phyloP scores from a whole-genome alignment of 805 yeast species.

The Candida tallmaniae region DNA sequence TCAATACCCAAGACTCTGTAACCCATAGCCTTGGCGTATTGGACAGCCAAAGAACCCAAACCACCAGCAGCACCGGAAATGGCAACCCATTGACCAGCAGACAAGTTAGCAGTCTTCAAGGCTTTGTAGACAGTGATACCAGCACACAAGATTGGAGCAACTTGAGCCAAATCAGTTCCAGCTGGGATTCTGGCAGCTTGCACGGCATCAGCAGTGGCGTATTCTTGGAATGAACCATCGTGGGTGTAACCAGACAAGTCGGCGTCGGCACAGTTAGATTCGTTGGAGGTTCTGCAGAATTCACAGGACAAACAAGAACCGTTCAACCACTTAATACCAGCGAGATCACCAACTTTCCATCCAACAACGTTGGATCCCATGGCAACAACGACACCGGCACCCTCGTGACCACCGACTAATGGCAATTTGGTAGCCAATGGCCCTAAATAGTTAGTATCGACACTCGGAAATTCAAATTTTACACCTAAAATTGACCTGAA shows the following conservation, averaged over 20 bases:
- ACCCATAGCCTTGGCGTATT: slow-evolving; percentile 76
- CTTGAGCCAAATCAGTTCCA: slow-evolving; percentile 50
- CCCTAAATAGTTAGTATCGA: no score
- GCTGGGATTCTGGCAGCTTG: slow-evolving; percentile 58
- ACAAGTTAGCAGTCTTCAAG: slow-evolving; percentile 51
- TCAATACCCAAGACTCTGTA: slow-evolving; percentile 64
- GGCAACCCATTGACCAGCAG: slow-evolving; percentile 70
- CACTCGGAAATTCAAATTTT: no score
- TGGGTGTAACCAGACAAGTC: slow-evolving; percentile 73
- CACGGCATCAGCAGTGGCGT: slow-evolving; percentile 61
- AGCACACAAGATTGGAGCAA: slow-evolving; percentile 63
- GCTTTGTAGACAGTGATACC: slow-evolving; percentile 70
- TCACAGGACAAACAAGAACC: slow-evolving; percentile 42
- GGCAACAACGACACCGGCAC: slow-evolving; percentile 45
- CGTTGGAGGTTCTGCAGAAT: slow-evolving; percentile 37
- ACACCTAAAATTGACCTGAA: no score
- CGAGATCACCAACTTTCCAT: slow-evolving; percentile 41
- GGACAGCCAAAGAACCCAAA: slow-evolving; percentile 70
- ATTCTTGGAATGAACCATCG: slow-evolving; percentile 66
- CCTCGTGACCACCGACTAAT: slow-evolving; percentile 46
- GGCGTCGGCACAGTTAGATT: slow-evolving; percentile 58
- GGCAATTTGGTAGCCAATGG: slow-evolving; percentile 42
- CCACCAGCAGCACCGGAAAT: slow-evolving; percentile 83
- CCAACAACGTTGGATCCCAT: slow-evolving; percentile 38
- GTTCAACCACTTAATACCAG: slow-evolving; percentile 45